These are phyloP conservation scores for Heterobasidion occidentale DNA, from an alignment of 1,284 basidiomycete species.

Conservation along the genomic window DNA sequence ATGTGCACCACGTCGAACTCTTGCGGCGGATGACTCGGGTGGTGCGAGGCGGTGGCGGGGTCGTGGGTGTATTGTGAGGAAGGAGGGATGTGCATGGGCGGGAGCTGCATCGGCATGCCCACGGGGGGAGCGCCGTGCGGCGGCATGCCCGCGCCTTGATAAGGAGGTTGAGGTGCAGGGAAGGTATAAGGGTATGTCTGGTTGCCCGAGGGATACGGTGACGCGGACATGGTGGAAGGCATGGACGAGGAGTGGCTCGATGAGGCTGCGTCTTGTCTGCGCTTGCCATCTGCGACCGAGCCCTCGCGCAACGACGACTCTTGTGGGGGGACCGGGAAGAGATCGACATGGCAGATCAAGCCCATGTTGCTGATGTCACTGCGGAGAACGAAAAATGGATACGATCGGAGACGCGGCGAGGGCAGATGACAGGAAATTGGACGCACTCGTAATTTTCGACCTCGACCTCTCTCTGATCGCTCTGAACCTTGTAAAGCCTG, in stretches of 20 bases:
- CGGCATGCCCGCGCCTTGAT: conserved; percentile 1
- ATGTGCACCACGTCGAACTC: conserved; percentile 30
- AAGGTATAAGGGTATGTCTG: conserved; percentile 13
- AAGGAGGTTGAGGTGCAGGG: conserved; percentile 13
- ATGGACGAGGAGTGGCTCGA: conserved; percentile 7
- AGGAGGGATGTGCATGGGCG: conserved; percentile 5
- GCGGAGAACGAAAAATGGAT: conserved; percentile 2
- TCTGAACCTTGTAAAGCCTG: conserved; percentile 20
- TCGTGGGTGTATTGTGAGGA: conserved; percentile 3
- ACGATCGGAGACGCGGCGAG: not conserved
- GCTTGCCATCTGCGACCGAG: conserved; percentile 1
- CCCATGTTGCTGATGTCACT: conserved; percentile 42
- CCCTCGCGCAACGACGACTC: conserved; percentile 10
- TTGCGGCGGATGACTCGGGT: conserved; percentile 2
- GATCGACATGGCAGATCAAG: conserved; percentile 57
- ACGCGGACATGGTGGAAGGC: conserved; percentile 13
- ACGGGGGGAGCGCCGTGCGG: conserved; percentile 1
- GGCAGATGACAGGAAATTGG: not conserved
- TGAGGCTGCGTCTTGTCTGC: conserved; percentile 6
- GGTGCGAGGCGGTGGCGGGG: not conserved
- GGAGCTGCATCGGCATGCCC: conserved; percentile 2
- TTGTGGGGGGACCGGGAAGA: conserved; percentile 41
- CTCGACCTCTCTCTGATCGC: conserved; percentile 23
- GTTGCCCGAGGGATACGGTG: conserved; percentile 10
- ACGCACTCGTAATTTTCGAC: conserved; percentile 28